Evolutionary conservation across 1,284 basidiomycete species (phyloP).

Genomic region (Cutaneotrichosporon sp.): DNA sequence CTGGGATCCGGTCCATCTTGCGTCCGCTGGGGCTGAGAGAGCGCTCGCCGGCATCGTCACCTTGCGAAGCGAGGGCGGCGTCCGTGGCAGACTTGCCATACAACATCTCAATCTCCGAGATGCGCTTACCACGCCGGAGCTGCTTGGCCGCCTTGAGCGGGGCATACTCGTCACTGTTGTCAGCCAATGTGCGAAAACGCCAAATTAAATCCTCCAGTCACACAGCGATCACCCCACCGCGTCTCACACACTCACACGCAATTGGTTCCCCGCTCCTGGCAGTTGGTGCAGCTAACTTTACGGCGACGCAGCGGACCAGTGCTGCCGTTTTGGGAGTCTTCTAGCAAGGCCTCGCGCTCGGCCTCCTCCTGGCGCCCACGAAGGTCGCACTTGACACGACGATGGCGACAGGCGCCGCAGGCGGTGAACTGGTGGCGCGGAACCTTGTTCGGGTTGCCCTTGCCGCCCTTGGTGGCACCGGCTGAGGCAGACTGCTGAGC

Average conservation of each 20-base stretch:
- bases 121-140: slow-evolving; percentile 73
- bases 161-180: slow-evolving; percentile 72
- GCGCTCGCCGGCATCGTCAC: slow-evolving; percentile 24
- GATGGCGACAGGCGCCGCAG: slow-evolving; percentile 84
- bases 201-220: neutral
- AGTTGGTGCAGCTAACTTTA: slow-evolving; percentile 71
- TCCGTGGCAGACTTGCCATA: slow-evolving; percentile 41
- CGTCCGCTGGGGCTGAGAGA: slow-evolving; percentile 22
- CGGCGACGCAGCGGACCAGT: slow-evolving; percentile 9
- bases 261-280: slow-evolving; percentile 77
- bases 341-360: slow-evolving; percentile 18
- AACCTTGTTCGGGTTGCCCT: slow-evolving; percentile 57
- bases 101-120: slow-evolving; percentile 70
- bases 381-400: slow-evolving; percentile 59
- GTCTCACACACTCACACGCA: slow-evolving; percentile 66
- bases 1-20: slow-evolving; percentile 49
- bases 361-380: slow-evolving; percentile 47
- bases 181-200: neutral
- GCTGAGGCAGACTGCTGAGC: neutral
- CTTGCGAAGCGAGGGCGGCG: slow-evolving; percentile 35
- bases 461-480: neutral
- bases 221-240: neutral
- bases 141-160: slow-evolving; percentile 83
- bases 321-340: slow-evolving; percentile 15
- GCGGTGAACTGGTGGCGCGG: slow-evolving; percentile 79